Evolutionary conservation across 176 grass and related monocot species (phyloP).

Genomic region (Zea mays): DNA sequence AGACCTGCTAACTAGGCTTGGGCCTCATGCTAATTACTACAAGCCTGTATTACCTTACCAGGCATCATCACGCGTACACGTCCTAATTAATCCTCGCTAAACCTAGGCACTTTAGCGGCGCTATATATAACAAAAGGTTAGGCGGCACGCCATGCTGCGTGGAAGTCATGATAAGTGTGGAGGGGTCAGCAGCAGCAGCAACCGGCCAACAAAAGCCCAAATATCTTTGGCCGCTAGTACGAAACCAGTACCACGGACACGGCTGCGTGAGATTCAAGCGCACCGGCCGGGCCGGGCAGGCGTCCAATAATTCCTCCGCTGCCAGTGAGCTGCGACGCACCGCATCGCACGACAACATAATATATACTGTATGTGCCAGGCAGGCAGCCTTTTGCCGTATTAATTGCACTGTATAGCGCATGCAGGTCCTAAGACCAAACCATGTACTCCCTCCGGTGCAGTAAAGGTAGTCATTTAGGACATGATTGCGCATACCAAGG

Average conservation of each 20-base stretch:
- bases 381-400: conserved; percentile 44
- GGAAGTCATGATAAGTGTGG: not conserved
- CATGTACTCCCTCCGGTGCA: no score
- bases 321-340: conserved; percentile 54
- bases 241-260: conserved; percentile 39
- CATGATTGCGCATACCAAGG: no score
- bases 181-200: not conserved
- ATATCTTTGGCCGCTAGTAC: conserved; percentile 44
- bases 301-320: conserved; percentile 53
- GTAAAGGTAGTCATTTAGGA: no score
- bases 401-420: not conserved
- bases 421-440: conserved; percentile 37
- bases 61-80: not conserved
- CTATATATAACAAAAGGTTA: not conserved
- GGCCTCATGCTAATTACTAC: not conserved
- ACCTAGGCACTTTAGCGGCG: not conserved
- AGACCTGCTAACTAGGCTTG: not conserved
- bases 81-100: not conserved
- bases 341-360: not conserved
- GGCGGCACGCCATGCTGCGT: conserved; percentile 31
- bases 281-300: not conserved
- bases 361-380: conserved; percentile 2
- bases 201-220: conserved; percentile 44
- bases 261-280: conserved; percentile 55
- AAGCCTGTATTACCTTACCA: not conserved